Evolutionary conservation across 108 stramenopile genomes (phyloP), one percentile per base, ranked within the genome.

Genomic region (Licmophora abbreviata): DNA sequence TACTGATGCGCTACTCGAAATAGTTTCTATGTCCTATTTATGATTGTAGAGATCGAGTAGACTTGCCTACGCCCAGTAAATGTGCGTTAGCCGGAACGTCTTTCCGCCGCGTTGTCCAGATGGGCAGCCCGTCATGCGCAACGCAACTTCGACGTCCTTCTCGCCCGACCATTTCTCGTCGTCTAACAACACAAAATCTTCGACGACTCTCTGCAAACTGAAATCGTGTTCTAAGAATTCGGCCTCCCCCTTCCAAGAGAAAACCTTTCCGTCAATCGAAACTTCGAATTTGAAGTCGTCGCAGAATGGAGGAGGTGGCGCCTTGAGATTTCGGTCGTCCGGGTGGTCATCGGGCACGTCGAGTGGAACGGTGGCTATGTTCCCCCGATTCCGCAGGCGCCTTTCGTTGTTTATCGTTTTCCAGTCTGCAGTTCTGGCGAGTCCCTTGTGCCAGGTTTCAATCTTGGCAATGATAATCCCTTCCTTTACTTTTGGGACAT

Each of bases 41-140:
- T n/a, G n/a, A n/a, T n/a, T n/a, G n/a, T n/a, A n/a, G n/a, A n/a
- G n/a, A n/a, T n/a, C n/a, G n/a, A n/a, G n/a, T n/a, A n/a, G n/a
- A n/a, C n/a, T n/a, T n/a, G n/a, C n/a, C n/a, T 66, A 73, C 12
- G 72, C 41, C 77, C 77, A 84, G 54, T 78, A 84, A 8, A 84
- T 30, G 51, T 84, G 83, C 28, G 75, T 68, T n/a, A 73, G 34
- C 9, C 18, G 30, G 33, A 76, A 60, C 2, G 40, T 27, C 12
- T 58, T 50, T n/a, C 28, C 23, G 33, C 51, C 61, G 1, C 50
- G 22, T 43, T 34, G 49, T 48, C 61, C 57, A 24, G 76, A 69
- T n/a, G n/a, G n/a, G n/a, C n/a, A n/a, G 24, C 75, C 79, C 17
- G 29, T 43, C 5, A 78, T 58, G 23, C 79, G 76, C 29, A 80